Evolutionary conservation across 2,329 filamentous ascomycete genomes (phyloP), one percentile per base, ranked within the genome.

Genomic region (Malbranchea zuffiana): DNA sequence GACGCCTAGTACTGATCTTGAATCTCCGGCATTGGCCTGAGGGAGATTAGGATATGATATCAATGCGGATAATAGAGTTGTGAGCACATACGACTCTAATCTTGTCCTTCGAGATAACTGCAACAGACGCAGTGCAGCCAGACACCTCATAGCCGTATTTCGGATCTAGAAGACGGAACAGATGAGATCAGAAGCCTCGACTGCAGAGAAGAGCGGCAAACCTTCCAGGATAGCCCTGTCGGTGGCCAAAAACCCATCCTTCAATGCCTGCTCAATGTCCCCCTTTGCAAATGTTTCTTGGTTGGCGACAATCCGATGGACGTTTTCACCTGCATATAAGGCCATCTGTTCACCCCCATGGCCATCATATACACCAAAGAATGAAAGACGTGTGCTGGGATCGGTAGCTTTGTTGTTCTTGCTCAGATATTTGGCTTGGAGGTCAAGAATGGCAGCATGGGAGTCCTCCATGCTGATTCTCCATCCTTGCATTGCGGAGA

Each of bases 401-500:
- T 75, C 70, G 38, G 76, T 75, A 18, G 29, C 19, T 50, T 67
- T 63, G 46, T 66, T 62, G 31, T 72, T 68, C 44, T 69, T 65
- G 42, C 55, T 59, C 23, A 63, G 63, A 50, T 66, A 65, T 44
- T 69, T 67, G 43, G 76, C 69, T 54, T 90, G 75, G 49, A 96
- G 76, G 62, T 96, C 84, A 58, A 98, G 81, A 35, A 96, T 68
- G 39, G 82, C 75, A 44, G 83, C 84, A 67, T 98, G 90, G 46
- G 90, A 79, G 61, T 98, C 90, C 63, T 98, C 90, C 90, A 98
- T 98, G 70, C 84, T 94, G 67, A 98, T 96, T 68, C 90, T 82
- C 90, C 90, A 98, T 70, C 90, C 90, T 67, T 98, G 90, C 90
- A 98, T 98, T 65, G 86, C 86, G 49, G 90, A 98, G 49, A 96